phyloP scores from a whole-genome alignment of 2,329 filamentous ascomycete genomes.

The Camillea tinctor region DNA sequence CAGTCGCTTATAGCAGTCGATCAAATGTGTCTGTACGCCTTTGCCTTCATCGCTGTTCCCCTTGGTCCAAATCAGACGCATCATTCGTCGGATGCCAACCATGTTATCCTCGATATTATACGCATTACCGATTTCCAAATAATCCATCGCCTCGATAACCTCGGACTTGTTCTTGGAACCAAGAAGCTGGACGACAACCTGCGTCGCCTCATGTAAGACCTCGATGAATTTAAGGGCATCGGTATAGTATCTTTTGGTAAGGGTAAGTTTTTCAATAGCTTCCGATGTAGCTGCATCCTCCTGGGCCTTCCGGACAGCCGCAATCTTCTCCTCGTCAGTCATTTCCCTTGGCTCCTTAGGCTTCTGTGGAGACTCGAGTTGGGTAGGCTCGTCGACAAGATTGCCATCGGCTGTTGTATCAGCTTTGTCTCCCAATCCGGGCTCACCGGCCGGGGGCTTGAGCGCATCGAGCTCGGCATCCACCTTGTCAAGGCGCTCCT shows the following conservation, averaged over 20 bases:
- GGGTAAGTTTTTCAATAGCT: slow-evolving; percentile 79
- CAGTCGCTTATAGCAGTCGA: slow-evolving; percentile 92
- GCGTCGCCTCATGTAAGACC: slow-evolving; percentile 79
- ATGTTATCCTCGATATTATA: slow-evolving; percentile 96
- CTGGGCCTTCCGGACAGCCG: slow-evolving; percentile 73
- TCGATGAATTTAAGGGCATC: slow-evolving; percentile 94
- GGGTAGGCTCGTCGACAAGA: slow-evolving; percentile 85
- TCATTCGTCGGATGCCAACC: slow-evolving; percentile 88
- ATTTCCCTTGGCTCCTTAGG: slow-evolving; percentile 54
- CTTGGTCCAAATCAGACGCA: slow-evolving; percentile 98
- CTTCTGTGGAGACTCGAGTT: slow-evolving; percentile 69
- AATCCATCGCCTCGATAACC: slow-evolving; percentile 98
- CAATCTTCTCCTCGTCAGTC: slow-evolving; percentile 76
- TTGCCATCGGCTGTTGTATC: slow-evolving; percentile 54
- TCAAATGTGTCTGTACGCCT: slow-evolving; percentile 92
- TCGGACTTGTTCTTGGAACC: slow-evolving; percentile 97
- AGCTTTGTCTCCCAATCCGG: slow-evolving; percentile 66
- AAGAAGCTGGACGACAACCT: slow-evolving; percentile 79
- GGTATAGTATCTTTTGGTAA: slow-evolving; percentile 88
- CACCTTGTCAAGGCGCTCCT: slow-evolving; percentile 74
- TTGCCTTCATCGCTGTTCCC: slow-evolving; percentile 99
- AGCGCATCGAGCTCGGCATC: slow-evolving; percentile 79
- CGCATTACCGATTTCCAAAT: slow-evolving; percentile 90
- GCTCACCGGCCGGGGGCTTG: slow-evolving; percentile 72
- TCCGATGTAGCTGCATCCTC: slow-evolving; percentile 88